Evolutionary conservation across 1,139 yeast species (phyloP), one percentile per base, ranked within the genome.

Genomic region (Hansenula anomala): DNA sequence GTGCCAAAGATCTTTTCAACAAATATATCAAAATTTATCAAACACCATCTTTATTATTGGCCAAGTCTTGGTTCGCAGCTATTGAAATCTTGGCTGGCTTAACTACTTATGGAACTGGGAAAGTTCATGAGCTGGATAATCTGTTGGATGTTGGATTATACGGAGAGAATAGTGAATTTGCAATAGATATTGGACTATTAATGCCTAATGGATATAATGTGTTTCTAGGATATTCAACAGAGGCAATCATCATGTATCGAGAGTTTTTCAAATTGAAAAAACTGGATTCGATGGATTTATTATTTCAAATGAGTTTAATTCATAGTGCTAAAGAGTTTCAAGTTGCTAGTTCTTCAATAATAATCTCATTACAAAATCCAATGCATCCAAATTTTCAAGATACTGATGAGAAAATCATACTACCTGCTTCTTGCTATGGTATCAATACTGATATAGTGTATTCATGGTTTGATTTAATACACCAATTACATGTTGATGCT

Each of bases 81-180:
- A 72, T 79, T 61, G 86, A 80, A 49, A 64, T 75, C 4, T 61
- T 78, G 26, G 86, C 86, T 1, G 78, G 76, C 0, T 52, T 79
- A 24, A 69, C 80, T 36, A 40, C 50, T 26, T 67, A 75, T 10
- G 69, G 71, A 5, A 61, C 67, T 17, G 84, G 84, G 3, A 83
- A 83, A 12, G 63, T 74, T 20, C 70, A 67, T 33, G 85, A 79
- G 41, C 52, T 79, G 20, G 73, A 74, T 43, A 63, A 66, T 28
- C 55, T 67, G 35, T 48, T 66, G 26, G 63, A 58, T 15, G 59
- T 64, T 29, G 67, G 64, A 3, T 40, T 54, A 19, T 53, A 54
- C 34, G 51, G 51, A 6, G 42, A 48, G 49, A 34, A 53, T 47
- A 33, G 48, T 26, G 41, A 42, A 9, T 63, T 63, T 1, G 54